Percentiles rank a stretch among this genome's conserved stretches.
Evolutionary conservation across 2,329 filamentous ascomycete species (phyloP).

Genomic region (Tolypocladium pustulatum): DNA sequence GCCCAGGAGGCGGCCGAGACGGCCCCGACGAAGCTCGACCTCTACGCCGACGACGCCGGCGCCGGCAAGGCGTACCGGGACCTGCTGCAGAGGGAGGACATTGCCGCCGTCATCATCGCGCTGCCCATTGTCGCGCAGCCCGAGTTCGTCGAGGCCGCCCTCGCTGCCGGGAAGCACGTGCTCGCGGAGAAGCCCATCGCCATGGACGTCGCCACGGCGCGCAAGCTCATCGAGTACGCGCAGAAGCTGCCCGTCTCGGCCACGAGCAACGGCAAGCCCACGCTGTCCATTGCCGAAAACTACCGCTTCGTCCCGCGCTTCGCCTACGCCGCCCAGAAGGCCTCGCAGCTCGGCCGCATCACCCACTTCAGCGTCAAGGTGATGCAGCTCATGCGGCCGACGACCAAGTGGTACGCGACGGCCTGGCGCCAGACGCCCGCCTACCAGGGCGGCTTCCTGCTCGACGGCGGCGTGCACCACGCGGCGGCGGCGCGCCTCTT

Average conservation of each 20-base stretch:
- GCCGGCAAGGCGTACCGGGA: slow-evolving; percentile 35
- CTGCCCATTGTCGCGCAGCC: slow-evolving; percentile 55
- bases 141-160: slow-evolving; percentile 43
- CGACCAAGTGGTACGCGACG: slow-evolving; percentile 39
- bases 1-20: slow-evolving; percentile 35
- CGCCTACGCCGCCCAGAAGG: slow-evolving; percentile 36
- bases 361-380: slow-evolving; percentile 36
- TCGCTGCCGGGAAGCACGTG: slow-evolving; percentile 59
- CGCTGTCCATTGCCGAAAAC: slow-evolving; percentile 61
- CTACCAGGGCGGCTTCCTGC: slow-evolving; percentile 66
- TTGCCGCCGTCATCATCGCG: slow-evolving; percentile 45
- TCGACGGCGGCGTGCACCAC: slow-evolving; percentile 68
- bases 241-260: slow-evolving; percentile 11
- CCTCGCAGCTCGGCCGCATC: slow-evolving; percentile 16
- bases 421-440: slow-evolving; percentile 57
- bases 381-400: slow-evolving; percentile 21
- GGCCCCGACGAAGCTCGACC: slow-evolving; percentile 20
- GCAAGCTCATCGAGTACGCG: slow-evolving; percentile 27
- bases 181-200: slow-evolving; percentile 61
- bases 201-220: slow-evolving; percentile 38
- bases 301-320: slow-evolving; percentile 53
- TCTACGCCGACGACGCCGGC: slow-evolving; percentile 48
- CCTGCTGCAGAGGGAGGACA: slow-evolving; percentile 42
- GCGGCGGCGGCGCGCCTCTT: slow-evolving; percentile 52
- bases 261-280: slow-evolving; percentile 8